Evolutionary conservation across 2,329 filamentous ascomycete genomes (phyloP), one percentile per base, ranked within the genome.

Genomic region (Alternaria sp.): DNA sequence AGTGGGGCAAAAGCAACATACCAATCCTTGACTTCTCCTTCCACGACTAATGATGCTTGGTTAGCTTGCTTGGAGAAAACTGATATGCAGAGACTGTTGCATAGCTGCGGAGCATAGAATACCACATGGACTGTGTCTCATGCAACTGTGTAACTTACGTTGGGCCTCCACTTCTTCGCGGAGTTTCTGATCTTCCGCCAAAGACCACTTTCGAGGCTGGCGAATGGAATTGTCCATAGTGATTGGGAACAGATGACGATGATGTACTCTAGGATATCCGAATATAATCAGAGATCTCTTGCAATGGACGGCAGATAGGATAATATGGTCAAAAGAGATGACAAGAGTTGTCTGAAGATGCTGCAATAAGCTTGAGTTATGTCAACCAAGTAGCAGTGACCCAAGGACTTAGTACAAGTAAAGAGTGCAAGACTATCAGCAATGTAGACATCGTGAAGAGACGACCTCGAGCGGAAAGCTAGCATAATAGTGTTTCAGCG

Each of bases 11-110:
- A 49, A 25, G 9, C n/a, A 13, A 32, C 65, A 13, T 64, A 71
- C 69, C 79, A 80, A 54, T 77, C 74, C 63, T 69, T 76, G 21
- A 75, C 68, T 45, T 69, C 68, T 36, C 68, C 68, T 36, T 66
- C 68, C 12, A 64, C 61, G 25, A 70, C 72, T 72, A 13, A n/a
- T 44, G 13, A 23, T 15, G 36, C 9, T 36, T n/a, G 51, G 52
- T 59, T 15, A 52, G 59, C 32, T 47, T 26, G 10, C 43, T 9
- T 8, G 23, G 10, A 19, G 23, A 40, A 36, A 1, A 21, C 7
- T 40, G 25, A 25, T 23, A 40, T 36, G 30, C 13, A 45, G 15
- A 46, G 36, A 17, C 17, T 26, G 25, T 9, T 49, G 45, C 19
- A 9, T 26, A 49, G 25, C 25, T 26, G 19, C 11, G 19, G 45